Evolutionary conservation across 495 filamentous ascomycete genomes (phyloP).

Genomic region (Apiosordaria backusii): DNA sequence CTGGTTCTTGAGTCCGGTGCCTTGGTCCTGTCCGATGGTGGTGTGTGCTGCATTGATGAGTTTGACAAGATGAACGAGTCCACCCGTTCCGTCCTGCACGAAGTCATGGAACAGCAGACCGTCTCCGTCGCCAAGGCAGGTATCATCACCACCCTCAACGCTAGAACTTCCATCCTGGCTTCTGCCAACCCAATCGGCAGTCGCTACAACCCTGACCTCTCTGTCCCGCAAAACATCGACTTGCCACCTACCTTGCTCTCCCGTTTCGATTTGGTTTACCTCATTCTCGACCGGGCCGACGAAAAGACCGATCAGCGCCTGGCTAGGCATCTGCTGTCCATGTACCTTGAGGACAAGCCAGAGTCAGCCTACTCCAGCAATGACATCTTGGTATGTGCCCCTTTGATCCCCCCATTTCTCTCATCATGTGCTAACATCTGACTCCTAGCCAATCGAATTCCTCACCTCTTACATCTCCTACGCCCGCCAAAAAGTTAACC

Average conservation of each 20-base stretch:
- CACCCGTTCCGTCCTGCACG: conserved; percentile 92
- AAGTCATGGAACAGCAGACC: conserved; percentile 99
- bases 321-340: conserved; percentile 87
- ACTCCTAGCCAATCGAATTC: conserved; percentile 76
- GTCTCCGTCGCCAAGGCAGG: conserved; percentile 98
- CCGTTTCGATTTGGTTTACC: conserved; percentile 93
- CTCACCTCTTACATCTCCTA: conserved; percentile 97
- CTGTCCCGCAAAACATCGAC: conserved; percentile 97
- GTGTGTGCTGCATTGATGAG: conserved; percentile 98
- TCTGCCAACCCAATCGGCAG: conserved; percentile 97
- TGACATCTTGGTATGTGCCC: conserved; percentile 70
- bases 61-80: conserved; percentile 99
- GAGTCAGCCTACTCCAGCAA: conserved; percentile 65
- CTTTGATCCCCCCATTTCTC: conserved; percentile 8
- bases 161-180: conserved; percentile 87
- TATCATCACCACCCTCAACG: conserved; percentile 97
- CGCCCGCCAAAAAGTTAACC: conserved; percentile 82
- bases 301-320: conserved; percentile 82
- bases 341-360: conserved; percentile 94
- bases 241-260: conserved; percentile 91
- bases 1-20: conserved; percentile 96
- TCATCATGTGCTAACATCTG: conserved; percentile 24
- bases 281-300: conserved; percentile 89
- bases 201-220: conserved; percentile 92
- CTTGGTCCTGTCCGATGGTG: conserved; percentile 90